A percentile compares a stretch with the other conserved stretches of the same genome.
These are phyloP conservation scores for Ballota nigra DNA, from an alignment of 257 asterid species.

Conservation along the genomic window DNA sequence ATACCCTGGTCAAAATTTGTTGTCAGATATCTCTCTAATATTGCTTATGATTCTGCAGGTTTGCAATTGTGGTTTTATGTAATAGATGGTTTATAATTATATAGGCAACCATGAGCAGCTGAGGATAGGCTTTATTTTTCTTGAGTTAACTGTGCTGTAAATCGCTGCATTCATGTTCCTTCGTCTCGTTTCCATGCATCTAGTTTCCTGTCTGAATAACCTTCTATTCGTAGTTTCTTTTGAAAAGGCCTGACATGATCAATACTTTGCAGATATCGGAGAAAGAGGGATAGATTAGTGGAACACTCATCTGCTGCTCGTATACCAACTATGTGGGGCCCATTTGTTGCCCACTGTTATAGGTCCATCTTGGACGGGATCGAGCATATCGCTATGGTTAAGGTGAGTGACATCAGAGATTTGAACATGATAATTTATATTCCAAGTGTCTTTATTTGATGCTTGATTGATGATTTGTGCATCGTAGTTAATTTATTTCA, in stretches of 20 bases:
- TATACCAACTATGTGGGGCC: slow-evolving; percentile 97
- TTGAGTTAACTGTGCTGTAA: neutral
- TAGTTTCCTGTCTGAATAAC: neutral
- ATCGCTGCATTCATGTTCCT: neutral
- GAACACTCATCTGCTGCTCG: slow-evolving; percentile 89
- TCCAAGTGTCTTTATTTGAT: neutral
- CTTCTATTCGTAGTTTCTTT: neutral
- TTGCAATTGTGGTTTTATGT: neutral
- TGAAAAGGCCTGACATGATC: slow-evolving; percentile 20
- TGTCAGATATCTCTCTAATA: neutral
- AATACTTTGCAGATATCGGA: slow-evolving; percentile 66
- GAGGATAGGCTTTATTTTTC: neutral
- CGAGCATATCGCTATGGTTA: slow-evolving; percentile 97
- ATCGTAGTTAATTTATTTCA: neutral
- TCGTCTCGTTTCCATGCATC: slow-evolving; percentile 1
- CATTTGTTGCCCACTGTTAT: slow-evolving; percentile 83
- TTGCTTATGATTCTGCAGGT: neutral
- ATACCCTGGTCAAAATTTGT: neutral
- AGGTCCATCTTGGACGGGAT: slow-evolving; percentile 85
- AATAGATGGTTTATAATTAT: neutral
- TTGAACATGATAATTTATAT: neutral
- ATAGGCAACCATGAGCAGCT: neutral
- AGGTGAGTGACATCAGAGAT: slow-evolving; percentile 48
- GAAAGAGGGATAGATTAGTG: slow-evolving; percentile 83
- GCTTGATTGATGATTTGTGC: neutral